Base-by-base conservation (phyloP, 257 asterid genomes). In the Penstemon barbatus region DNA sequence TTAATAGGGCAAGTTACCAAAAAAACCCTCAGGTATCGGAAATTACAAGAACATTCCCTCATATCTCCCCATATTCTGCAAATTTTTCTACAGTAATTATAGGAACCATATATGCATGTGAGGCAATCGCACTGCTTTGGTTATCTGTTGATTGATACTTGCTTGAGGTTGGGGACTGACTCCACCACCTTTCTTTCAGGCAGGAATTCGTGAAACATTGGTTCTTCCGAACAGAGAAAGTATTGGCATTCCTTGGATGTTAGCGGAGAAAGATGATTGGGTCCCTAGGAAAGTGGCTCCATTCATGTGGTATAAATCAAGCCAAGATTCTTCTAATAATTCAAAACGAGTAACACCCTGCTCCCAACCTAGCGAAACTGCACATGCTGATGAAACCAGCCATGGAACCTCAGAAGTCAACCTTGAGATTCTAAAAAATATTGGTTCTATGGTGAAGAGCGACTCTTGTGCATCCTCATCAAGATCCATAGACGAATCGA, bases 251-350 rank as follows among this genome's bases (percentile, higher is more conserved):
- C 90, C 95, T 67, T 90, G 94, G 90, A 93, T 93, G 99, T 53
- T 82, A 71, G 96, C 96, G 0, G 97, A 93, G 75, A 87, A 88
- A 81, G 89, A 90, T 57, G 97, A 93, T 67, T 93, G 99, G 99
- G 77, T 83, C 71, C 96, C 96, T 3, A 75, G 83, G 74, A 81
- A 74, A 39, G 82, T 62, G 1, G 99, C 96, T 56, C 99, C 99
- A 55, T 90, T 85, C 75, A 76, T 84, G 81, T 90, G 96, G 94
- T 79, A 80, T 68, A 76, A 37, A 74, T 59, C 72, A 37, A 81
- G 77, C 66, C 89, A 82, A 73, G 93, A 90, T 55, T 61, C 85
- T 46, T 73, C 11, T 63, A 53, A 66, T 69, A 78, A 65, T 69
- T 69, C 71, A 56, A 84, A 71, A 78, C 79, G 49, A 60, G 79